A percentile compares a stretch with the other conserved stretches of the same genome.
Evolutionary conservation across 768 basidiomycete species (phyloP).

Genomic region (Paxillus ammoniavirescens): DNA sequence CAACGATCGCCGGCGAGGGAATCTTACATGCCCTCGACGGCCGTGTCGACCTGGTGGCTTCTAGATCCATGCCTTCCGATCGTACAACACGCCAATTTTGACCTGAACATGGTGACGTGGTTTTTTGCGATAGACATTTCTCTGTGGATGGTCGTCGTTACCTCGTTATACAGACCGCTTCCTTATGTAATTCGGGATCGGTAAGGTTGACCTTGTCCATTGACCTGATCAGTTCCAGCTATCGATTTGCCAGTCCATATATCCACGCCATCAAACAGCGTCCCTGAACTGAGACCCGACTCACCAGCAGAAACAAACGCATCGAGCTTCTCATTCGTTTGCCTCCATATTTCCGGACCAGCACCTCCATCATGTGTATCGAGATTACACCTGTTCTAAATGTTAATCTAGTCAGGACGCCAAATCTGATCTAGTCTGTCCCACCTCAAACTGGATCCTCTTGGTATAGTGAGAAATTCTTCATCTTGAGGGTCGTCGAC

Average conservation of each 20-base stretch:
- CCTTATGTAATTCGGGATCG: slow-evolving; percentile 84
- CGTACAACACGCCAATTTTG: slow-evolving; percentile 93
- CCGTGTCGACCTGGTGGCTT: slow-evolving; percentile 93
- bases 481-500: slow-evolving; percentile 36
- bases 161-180: slow-evolving; percentile 94
- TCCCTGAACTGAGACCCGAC: neutral
- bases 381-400: slow-evolving; percentile 84
- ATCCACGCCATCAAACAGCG: neutral
- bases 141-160: slow-evolving; percentile 18
- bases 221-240: slow-evolving; percentile 81
- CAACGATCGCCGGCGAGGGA: neutral
- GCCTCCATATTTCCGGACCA: slow-evolving; percentile 93
- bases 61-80: slow-evolving; percentile 90
- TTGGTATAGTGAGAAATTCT: slow-evolving; percentile 51
- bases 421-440: neutral
- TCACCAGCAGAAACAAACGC: slow-evolving; percentile 88
- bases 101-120: slow-evolving; percentile 43
- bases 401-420: neutral
- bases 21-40: slow-evolving; percentile 87
- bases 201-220: slow-evolving; percentile 69
- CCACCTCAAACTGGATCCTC: slow-evolving; percentile 89
- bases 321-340: slow-evolving; percentile 78
- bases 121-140: neutral
- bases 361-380: slow-evolving; percentile 87
- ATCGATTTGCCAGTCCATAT: slow-evolving; percentile 95